Base-by-base conservation (phyloP, 192 early-diverging fungal species). In the Kickxella alabastrina region DNA sequence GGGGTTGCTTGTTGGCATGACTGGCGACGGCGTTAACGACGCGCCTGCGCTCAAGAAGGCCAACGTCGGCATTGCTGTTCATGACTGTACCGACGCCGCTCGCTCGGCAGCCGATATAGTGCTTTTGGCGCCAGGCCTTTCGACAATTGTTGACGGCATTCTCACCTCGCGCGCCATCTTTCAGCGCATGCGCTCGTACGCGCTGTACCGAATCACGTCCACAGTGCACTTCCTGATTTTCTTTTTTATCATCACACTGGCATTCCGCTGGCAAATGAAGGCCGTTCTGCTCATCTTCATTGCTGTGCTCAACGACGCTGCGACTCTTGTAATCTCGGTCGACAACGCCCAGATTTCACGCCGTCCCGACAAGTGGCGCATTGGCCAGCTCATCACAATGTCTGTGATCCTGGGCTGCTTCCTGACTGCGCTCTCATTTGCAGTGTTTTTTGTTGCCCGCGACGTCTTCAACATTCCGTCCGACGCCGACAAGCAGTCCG, bases 21-120 rank as follows among this genome's bases (percentile, higher is more conserved):
- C 93, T 32, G 95, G 95, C 64, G 94, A 94, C 75, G 92, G 93
- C 74, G 91, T 94, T 42, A 98, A 98, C 68, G 95, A 98, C 71
- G 95, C 95, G 13, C 95, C 95, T 10, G 95, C 95, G 15, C 77
- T 98, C 22, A 97, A 97, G 78, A 95, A 95, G 81, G 92, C 92
- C 50, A 89, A 95, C 64, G 92, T 97, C 48, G 95, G 95, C 54
- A 97, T 97, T 74, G 94, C 94, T 36, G 92, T 97, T 41, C 84
- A 92, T 40, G 91, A 90, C 49, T 92, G 92, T 75, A 97, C 94
- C 1, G 94, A 97, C 72, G 92, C 92, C 52, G 94, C 94, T 46
- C 83, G 92, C 38, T 92, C 88, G 44, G 93, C 94, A 18, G 89
- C 93, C 29, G 94, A 97, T 72, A 97, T 97, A 68, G 93, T 97